Conservation (phyloP, 306 rosid genomes). For the Mimosa bimucronata region DNA sequence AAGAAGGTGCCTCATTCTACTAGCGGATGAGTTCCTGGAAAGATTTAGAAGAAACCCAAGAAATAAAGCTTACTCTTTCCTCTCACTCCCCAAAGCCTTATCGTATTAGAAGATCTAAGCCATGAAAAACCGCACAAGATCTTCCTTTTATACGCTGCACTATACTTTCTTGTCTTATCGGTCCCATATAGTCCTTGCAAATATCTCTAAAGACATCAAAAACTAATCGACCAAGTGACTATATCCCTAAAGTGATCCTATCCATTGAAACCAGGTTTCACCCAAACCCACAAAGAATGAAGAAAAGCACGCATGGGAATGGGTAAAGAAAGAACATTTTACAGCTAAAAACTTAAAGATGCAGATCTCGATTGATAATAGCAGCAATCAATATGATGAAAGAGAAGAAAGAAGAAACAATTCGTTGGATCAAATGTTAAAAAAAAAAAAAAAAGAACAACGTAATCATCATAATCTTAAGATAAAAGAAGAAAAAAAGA, state of each 20-base stretch:
- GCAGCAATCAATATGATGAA: background rate
- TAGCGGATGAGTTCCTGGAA: background rate
- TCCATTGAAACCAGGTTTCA: background rate
- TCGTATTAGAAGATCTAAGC: background rate
- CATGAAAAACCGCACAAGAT: background rate
- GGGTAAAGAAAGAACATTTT: background rate
- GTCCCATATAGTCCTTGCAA: background rate
- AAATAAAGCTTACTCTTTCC: background rate
- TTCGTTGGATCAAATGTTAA: background rate
- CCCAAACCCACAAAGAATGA: background rate
- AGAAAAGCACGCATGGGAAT: background rate
- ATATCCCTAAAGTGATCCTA: background rate
- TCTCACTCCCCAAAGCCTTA: background rate
- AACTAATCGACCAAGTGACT: background rate
- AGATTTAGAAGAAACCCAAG: constrained; percentile 11
- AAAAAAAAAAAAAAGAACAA: background rate
- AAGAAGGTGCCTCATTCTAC: background rate
- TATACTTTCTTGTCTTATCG: background rate
- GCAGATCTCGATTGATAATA: background rate
- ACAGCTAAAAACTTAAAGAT: background rate
- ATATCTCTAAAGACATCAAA: background rate
- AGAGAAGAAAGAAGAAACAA: background rate
- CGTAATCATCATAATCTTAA: background rate
- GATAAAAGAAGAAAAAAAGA: background rate
- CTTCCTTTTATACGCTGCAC: background rate